phyloP scores from a whole-genome alignment of 2,329 filamentous ascomycete species.

The Neurospora sp. region DNA sequence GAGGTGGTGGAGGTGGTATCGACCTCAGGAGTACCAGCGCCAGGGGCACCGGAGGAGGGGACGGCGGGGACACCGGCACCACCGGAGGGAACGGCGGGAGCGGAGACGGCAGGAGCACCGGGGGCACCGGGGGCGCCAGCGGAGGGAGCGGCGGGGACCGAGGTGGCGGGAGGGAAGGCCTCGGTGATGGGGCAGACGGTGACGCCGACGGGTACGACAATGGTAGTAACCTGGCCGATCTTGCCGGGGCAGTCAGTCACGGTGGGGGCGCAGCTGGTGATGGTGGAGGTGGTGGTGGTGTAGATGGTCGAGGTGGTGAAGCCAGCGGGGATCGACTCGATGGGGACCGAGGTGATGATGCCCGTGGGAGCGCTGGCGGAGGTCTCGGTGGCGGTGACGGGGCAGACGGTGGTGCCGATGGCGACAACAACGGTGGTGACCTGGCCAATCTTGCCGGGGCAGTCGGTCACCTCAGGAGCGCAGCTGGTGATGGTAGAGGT shows the following conservation, averaged over 20 bases:
- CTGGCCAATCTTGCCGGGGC: conserved; percentile 15
- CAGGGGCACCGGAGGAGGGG: too few relatives aligned
- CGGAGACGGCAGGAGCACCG: neutral
- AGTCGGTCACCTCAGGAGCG: conserved; percentile 20
- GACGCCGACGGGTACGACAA: conserved; percentile 25
- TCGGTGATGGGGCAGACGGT: conserved; percentile 24
- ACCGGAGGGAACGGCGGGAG: too few relatives aligned
- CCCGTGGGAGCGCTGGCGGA: conserved; percentile 4
- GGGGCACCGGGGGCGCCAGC: neutral
- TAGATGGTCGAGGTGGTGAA: conserved; percentile 21
- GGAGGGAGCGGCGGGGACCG: neutral
- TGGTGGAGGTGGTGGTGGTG: conserved; percentile 24
- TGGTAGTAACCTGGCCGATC: conserved; percentile 23
- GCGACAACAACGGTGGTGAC: conserved; percentile 22
- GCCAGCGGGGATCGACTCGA: conserved; percentile 7
- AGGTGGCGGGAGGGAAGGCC: neutral
- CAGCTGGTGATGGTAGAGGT: conserved; percentile 25
- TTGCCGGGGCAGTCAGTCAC: conserved; percentile 32
- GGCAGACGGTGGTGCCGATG: conserved; percentile 24
- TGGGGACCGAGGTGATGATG: conserved; percentile 1
- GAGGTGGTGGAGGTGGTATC: conserved; percentile 7
- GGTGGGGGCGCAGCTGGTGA: conserved; percentile 23
- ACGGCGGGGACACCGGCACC: neutral
- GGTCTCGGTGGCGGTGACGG: conserved; percentile 15
- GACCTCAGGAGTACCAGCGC: neutral